A percentile compares a stretch with the other conserved stretches of the same genome.
These are phyloP conservation scores for Simplicillium sp. DNA, from an alignment of 2,329 filamentous ascomycete genomes.

Conservation along the genomic window DNA sequence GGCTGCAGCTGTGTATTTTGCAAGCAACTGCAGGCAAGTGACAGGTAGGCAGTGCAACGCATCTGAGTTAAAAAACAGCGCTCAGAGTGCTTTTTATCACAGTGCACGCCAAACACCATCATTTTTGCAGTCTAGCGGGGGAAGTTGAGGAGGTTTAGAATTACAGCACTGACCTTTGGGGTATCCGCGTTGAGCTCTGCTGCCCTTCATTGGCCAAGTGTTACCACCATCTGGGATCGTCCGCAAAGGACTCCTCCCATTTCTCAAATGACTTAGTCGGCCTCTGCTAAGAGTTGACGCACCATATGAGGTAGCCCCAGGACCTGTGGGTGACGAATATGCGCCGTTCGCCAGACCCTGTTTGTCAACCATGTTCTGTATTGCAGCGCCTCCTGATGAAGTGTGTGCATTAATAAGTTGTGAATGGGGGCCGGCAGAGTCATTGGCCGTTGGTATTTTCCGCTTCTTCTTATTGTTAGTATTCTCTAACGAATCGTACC, in stretches of 20 bases:
- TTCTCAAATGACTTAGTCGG: conserved; percentile 61
- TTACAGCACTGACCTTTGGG: conserved; percentile 12
- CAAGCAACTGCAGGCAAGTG: too few relatives aligned
- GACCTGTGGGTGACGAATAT: too few relatives aligned
- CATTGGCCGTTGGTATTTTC: conserved; percentile 87
- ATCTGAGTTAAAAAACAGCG: too few relatives aligned
- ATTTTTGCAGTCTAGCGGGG: too few relatives aligned
- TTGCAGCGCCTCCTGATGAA: not conserved
- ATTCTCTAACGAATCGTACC: conserved; percentile 96
- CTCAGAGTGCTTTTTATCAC: too few relatives aligned
- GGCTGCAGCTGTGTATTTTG: too few relatives aligned
- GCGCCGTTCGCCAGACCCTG: too few relatives aligned
- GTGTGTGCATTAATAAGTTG: conserved; percentile 5
- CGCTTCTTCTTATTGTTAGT: conserved; percentile 99
- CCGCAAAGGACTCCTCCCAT: conserved; percentile 52
- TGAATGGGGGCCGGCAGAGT: conserved; percentile 36
- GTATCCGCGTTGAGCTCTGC: too few relatives aligned
- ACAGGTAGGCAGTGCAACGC: too few relatives aligned
- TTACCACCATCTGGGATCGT: conserved; percentile 49
- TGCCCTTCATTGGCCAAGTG: conserved; percentile 32
- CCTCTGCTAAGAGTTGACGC: conserved; percentile 81
- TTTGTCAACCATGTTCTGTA: conserved; percentile 32
- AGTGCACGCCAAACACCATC: too few relatives aligned
- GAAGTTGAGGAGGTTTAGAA: too few relatives aligned
- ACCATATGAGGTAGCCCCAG: conserved; percentile 25